Evolutionary conservation across 192 early-diverging fungal species (phyloP), one percentile per base, ranked within the genome.

Genomic region (Spizellomyces sp.): DNA sequence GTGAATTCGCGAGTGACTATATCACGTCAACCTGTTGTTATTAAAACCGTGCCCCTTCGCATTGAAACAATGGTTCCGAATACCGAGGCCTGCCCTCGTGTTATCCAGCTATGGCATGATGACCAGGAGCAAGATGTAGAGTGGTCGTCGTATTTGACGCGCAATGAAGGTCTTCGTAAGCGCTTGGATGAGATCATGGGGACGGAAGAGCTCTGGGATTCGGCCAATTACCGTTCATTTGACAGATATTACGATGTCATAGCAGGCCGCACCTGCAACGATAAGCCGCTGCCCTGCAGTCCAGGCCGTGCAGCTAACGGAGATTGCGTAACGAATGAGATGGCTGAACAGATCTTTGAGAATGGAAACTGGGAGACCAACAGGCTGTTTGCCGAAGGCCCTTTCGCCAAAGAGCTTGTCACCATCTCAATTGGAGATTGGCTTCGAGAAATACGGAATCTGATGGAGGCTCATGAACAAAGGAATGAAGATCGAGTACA

Each of bases 371-470:
- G 54, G 54, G 54, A 56, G 22, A 56, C n/a, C 22, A 22, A 56
- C 5, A n/a, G 54, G 5, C 7, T 56, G 54, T 56, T 56, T 56
- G n/a, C 22, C 54, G 22, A n/a, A 22, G n/a, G n/a, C 7, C 54
- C 54, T 19, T 19, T 19, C n/a, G n/a, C n/a, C 54, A 22, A 56
- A 19, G 54, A 56, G 22, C n/a, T 56, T 22, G 22, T 56, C n/a
- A n/a, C n/a, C 54, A 56, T 56, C n/a, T 56, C 54, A n/a, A 56
- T 56, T 56, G 54, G 54, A 22, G n/a, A n/a, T n/a, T 56, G 54
- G 54, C 22, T 56, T 6, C n/a, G 54, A 19, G 54, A 56, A 19
- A 22, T 56, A 19, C 54, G n/a, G n/a, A 56, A 56, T 56, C n/a
- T n/a, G 54, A n/a, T 56, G n/a, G 54, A 56, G 22, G 54, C 54